Evolutionary conservation across 164 flowering plant genomes (phyloP).

Genomic region (Kalanchoe fedtschenkoi): DNA sequence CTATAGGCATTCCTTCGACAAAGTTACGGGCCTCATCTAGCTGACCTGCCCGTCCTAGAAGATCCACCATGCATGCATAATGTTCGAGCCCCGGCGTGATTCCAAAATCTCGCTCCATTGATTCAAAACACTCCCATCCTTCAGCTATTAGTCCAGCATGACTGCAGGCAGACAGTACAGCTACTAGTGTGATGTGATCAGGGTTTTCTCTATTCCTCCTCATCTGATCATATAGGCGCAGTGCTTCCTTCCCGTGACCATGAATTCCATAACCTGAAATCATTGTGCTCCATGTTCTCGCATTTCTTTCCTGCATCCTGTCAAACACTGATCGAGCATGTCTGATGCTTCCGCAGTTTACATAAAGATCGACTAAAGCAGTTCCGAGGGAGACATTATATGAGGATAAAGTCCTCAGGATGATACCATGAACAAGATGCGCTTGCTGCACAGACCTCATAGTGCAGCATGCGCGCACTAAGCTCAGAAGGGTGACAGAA

Average conservation of each 20-base stretch:
- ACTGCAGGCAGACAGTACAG: conserved; percentile 43
- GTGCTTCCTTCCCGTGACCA: conserved; percentile 41
- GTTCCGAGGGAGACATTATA: conserved; percentile 16
- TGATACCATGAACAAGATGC: conserved; percentile 19
- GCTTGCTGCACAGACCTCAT: conserved; percentile 15
- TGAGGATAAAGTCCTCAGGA: background rate
- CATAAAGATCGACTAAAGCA: conserved; percentile 39
- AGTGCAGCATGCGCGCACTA: background rate
- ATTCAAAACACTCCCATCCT: conserved; percentile 28
- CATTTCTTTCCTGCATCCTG: conserved; percentile 25
- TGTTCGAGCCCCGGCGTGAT: conserved; percentile 43
- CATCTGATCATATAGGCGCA: conserved; percentile 38
- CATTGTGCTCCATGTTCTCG: conserved; percentile 53
- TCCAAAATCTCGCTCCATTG: conserved; percentile 24
- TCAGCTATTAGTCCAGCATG: conserved; percentile 50
- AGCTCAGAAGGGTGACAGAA: conserved; percentile 17
- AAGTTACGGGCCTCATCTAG: conserved; percentile 33
- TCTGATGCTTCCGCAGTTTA: conserved; percentile 39
- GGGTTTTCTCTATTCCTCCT: conserved; percentile 23
- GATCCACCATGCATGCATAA: conserved; percentile 60
- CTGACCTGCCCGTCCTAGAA: conserved; percentile 51
- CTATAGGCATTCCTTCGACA: conserved; percentile 37
- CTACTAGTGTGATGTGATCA: conserved; percentile 42
- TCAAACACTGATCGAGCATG: conserved; percentile 26
- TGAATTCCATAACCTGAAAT: conserved; percentile 44